These are phyloP conservation scores for Rhizoclosmatium globosum DNA, from an alignment of 192 early-diverging fungal genomes.

Conservation along the genomic window DNA sequence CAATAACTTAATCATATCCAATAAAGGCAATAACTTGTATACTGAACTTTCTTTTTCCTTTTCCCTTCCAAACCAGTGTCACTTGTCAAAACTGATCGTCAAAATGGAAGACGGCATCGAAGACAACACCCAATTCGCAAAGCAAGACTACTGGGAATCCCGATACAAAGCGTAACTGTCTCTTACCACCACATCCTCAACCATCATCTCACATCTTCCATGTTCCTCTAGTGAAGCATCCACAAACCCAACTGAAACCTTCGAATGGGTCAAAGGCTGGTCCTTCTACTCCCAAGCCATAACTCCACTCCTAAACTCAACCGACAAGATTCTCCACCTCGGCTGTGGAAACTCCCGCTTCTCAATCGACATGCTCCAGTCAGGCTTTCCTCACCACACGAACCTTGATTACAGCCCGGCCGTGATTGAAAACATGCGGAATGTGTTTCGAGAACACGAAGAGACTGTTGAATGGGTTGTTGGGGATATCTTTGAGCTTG, in stretches of 20 bases:
- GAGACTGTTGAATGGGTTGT: conserved; percentile 62
- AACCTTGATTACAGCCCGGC: conserved; percentile 84
- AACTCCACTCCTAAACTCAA: conserved; percentile 71
- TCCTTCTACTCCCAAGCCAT: conserved; percentile 43
- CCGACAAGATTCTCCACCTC: conserved; percentile 78
- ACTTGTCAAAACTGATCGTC: background rate
- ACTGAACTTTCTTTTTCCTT: background rate
- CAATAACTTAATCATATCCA: conserved; percentile 2
- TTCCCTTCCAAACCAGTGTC: background rate
- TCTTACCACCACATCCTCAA: background rate
- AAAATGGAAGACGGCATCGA: conserved; percentile 22
- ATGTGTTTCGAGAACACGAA: conserved; percentile 53
- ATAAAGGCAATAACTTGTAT: background rate
- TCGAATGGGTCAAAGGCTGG: conserved; percentile 92
- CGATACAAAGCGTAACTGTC: conserved; percentile 59
- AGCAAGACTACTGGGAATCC: conserved; percentile 81
- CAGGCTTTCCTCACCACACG: conserved; percentile 34
- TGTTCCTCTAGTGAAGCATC: background rate
- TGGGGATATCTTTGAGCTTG: conserved; percentile 75
- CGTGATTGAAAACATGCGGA: conserved; percentile 81
- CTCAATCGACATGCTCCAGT: conserved; percentile 34
- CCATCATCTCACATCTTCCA: background rate
- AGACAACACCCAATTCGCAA: conserved; percentile 64
- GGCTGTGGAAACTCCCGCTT: conserved; percentile 86
- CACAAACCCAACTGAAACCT: conserved; percentile 46